Base-by-base conservation (phyloP, 2,329 filamentous ascomycete species). In the Sphaerulina vaccinii region DNA sequence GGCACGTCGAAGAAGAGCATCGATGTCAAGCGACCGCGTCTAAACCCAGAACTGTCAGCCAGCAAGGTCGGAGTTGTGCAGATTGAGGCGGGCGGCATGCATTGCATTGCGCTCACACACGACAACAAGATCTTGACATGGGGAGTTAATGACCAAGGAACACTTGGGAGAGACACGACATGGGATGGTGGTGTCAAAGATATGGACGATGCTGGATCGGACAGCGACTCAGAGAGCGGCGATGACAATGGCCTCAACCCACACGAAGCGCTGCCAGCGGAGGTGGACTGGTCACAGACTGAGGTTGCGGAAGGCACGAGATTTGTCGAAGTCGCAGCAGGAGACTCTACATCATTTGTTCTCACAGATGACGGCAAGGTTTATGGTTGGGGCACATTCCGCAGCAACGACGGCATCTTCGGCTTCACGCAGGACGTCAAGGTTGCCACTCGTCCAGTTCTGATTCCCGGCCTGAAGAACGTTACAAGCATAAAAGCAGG, bases 111-210 rank as follows among this genome's bases (percentile, higher is more conserved):
- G 2, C 73, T 93, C 46, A 92, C 89, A 43, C 80, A 84, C 60
- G 86, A 92, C 69, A 89, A 90, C 75, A 85, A 84, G 72, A 87
- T 95, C 61, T 74, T 90, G 48, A 90, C 87, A 22, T 95, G 89
- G 89, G 89, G 89, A 48, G 88, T 93, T 61, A 93, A 93, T 67
- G 89, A 95, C 65, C 84, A 90, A 65, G 86, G 87, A 57, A 87
- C 89, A 7, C 79, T 95, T 32, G 89, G 89, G 36, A 79, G 89
- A 65, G 81, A 88, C 65, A 91, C 87, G 2, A 73, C 73, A 10
- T 86, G 84, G 78, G 81, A 85, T 2, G 85, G 85, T 42, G 83
- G 82, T 47, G 70, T 79, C 62, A 75, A 74, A 57, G 77, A 80
- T 52, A 73, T 79, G 43, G 74, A 76, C 35, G 74, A 71, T 10